These are phyloP conservation scores for Piedraia hortae DNA, from an alignment of 2,329 filamentous ascomycete genomes.

Conservation along the genomic window DNA sequence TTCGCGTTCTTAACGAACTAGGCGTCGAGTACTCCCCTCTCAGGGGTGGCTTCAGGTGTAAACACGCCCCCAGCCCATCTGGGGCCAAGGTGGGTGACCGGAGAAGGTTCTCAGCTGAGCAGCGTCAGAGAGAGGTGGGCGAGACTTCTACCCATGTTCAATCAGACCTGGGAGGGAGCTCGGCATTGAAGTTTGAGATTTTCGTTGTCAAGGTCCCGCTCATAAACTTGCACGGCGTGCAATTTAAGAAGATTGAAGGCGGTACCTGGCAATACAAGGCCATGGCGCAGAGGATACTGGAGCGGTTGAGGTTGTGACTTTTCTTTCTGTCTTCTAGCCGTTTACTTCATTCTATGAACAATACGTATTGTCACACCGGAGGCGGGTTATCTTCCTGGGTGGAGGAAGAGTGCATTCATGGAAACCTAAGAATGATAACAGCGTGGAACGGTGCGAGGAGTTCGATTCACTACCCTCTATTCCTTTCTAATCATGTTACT, in stretches of 20 bases:
- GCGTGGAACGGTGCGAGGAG: too few relatives aligned
- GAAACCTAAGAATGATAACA: too few relatives aligned
- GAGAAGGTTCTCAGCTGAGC: slow-evolving; percentile 15
- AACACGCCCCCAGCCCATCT: slow-evolving; percentile 43
- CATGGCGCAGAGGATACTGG: slow-evolving; percentile 86
- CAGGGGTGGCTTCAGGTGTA: slow-evolving; percentile 74
- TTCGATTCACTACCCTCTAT: too few relatives aligned
- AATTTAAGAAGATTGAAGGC: slow-evolving; percentile 88
- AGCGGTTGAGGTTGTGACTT: slow-evolving; percentile 37
- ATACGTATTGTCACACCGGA: too few relatives aligned
- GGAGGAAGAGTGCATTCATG: too few relatives aligned
- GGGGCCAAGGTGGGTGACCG: slow-evolving; percentile 12
- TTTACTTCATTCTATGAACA: too few relatives aligned
- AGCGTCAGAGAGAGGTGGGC: slow-evolving; percentile 33
- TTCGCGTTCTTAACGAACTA: slow-evolving; percentile 62
- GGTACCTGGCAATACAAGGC: slow-evolving; percentile 98
- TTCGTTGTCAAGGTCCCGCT: slow-evolving; percentile 93
- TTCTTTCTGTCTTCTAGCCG: too few relatives aligned
- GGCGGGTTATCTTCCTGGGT: not conserved
- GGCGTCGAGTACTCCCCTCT: slow-evolving; percentile 84
- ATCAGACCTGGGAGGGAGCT: slow-evolving; percentile 58
- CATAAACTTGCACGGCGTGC: slow-evolving; percentile 75
- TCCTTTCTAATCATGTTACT: too few relatives aligned
- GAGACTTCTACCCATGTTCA: slow-evolving; percentile 85
- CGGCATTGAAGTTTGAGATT: slow-evolving; percentile 78